Conservation (phyloP, 1,284 basidiomycete species). For the Caloboletus inedulis region DNA sequence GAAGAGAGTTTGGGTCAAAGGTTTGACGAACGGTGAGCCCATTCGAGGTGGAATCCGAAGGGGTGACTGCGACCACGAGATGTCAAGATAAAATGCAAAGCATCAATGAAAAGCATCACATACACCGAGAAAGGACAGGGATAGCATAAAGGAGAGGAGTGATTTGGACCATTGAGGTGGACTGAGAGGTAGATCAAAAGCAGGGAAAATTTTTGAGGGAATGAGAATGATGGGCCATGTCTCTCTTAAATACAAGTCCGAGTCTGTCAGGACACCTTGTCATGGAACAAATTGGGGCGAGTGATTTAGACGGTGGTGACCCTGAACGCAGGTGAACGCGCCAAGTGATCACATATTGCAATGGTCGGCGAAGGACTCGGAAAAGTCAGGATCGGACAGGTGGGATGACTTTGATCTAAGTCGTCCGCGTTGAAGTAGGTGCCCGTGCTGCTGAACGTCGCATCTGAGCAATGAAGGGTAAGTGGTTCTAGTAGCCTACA, state of each 20-base stretch:
- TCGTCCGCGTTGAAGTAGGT: neutral
- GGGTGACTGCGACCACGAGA: neutral
- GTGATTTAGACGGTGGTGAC: no score
- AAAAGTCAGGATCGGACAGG: neutral
- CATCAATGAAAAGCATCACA: neutral
- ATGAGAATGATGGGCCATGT: neutral
- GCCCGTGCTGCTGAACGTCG: neutral
- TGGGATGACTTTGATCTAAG: neutral
- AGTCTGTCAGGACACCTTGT: neutral
- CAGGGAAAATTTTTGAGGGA: neutral
- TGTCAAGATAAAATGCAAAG: neutral
- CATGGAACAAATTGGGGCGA: neutral
- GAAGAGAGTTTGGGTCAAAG: conserved; percentile 7
- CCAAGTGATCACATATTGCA: neutral
- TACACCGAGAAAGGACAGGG: conserved; percentile 16
- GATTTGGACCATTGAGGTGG: conserved; percentile 23
- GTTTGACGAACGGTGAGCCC: conserved; percentile 22
- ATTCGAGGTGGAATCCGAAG: neutral
- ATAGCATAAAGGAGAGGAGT: conserved; percentile 17
- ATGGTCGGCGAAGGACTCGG: no score
- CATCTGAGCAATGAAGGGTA: neutral
- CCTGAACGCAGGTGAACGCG: neutral
- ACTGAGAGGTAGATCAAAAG: neutral
- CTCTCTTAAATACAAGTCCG: conserved; percentile 1
- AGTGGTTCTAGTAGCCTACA: no score